These are phyloP conservation scores for Coemansia sp. DNA, from an alignment of 192 early-diverging fungal genomes.

Conservation along the genomic window DNA sequence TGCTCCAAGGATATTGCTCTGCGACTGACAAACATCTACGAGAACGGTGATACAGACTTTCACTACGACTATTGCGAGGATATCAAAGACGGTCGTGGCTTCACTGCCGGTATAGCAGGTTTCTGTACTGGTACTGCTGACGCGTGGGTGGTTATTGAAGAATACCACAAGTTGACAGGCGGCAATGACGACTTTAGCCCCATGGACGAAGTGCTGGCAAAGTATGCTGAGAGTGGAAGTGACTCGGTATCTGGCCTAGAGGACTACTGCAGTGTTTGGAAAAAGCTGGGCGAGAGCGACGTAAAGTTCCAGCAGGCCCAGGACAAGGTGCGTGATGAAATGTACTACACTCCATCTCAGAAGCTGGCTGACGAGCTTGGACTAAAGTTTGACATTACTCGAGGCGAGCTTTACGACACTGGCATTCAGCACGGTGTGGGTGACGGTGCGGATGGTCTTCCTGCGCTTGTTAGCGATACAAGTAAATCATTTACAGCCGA, in stretches of 20 bases:
- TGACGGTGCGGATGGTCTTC: constrained; percentile 38
- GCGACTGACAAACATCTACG: constrained; percentile 31
- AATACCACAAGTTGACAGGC: constrained; percentile 39
- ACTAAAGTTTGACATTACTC: constrained; percentile 29
- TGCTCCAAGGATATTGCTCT: constrained; percentile 36
- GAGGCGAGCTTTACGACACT: constrained; percentile 55
- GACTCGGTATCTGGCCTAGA: constrained; percentile 39
- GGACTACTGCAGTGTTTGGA: constrained; percentile 53
- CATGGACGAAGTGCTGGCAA: constrained; percentile 26
- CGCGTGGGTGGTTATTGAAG: constrained; percentile 49
- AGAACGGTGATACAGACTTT: constrained; percentile 31
- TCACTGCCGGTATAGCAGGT: constrained; percentile 37
- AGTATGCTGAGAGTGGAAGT: constrained; percentile 10
- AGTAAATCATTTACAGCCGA: constrained; percentile 22
- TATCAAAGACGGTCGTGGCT: constrained; percentile 32
- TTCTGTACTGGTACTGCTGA: constrained; percentile 53
- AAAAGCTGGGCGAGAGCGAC: constrained; percentile 34
- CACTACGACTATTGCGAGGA: constrained; percentile 47
- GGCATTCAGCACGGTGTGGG: constrained; percentile 45
- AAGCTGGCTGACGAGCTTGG: constrained; percentile 28
- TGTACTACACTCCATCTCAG: constrained; percentile 48
- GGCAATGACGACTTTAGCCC: constrained; percentile 34
- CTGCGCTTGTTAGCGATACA: constrained; percentile 23
- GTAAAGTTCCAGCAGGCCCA: constrained; percentile 47
- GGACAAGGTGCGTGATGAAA: constrained; percentile 24